Conservation (phyloP, 352 stramenopile species). For the Pythium brachiatum region DNA sequence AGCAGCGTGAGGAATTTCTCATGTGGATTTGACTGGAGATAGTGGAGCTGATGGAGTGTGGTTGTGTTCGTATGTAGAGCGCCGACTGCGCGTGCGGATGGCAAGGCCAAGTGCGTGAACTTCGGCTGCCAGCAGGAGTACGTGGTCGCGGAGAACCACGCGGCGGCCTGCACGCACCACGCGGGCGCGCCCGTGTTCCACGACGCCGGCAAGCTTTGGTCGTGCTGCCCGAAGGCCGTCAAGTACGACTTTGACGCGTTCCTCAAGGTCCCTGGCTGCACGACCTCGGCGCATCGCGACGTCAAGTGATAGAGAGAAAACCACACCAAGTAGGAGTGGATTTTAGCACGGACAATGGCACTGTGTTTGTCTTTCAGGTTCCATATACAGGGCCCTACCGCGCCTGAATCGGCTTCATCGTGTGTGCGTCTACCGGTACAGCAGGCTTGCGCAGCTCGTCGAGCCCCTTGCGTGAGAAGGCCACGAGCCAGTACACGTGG, state of each 20-base stretch:
- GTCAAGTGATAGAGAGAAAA: slow-evolving; percentile 49
- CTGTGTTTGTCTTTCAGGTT: no score
- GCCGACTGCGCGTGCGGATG: slow-evolving; percentile 64
- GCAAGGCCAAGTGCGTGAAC: slow-evolving; percentile 90
- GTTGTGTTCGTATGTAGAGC: slow-evolving; percentile 16
- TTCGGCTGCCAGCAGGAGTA: slow-evolving; percentile 93
- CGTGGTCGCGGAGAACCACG: slow-evolving; percentile 82
- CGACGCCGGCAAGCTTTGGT: slow-evolving; percentile 93
- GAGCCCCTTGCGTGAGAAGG: background rate
- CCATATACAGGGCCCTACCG: background rate
- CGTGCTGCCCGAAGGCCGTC: slow-evolving; percentile 89
- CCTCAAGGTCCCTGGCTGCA: slow-evolving; percentile 86
- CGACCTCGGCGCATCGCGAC: slow-evolving; percentile 80
- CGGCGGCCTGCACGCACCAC: slow-evolving; percentile 81
- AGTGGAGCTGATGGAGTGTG: slow-evolving; percentile 16
- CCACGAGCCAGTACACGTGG: slow-evolving; percentile 24
- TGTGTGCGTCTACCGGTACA: background rate
- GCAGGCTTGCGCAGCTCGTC: background rate
- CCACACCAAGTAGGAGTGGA: background rate
- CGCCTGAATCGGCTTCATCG: background rate
- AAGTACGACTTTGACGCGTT: slow-evolving; percentile 96
- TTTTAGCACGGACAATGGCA: no score
- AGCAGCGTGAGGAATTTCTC: slow-evolving; percentile 29
- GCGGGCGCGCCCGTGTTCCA: slow-evolving; percentile 90
- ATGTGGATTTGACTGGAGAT: background rate